Conservation (phyloP, 2,329 filamentous ascomycete species). For the Alternaria longipes region DNA sequence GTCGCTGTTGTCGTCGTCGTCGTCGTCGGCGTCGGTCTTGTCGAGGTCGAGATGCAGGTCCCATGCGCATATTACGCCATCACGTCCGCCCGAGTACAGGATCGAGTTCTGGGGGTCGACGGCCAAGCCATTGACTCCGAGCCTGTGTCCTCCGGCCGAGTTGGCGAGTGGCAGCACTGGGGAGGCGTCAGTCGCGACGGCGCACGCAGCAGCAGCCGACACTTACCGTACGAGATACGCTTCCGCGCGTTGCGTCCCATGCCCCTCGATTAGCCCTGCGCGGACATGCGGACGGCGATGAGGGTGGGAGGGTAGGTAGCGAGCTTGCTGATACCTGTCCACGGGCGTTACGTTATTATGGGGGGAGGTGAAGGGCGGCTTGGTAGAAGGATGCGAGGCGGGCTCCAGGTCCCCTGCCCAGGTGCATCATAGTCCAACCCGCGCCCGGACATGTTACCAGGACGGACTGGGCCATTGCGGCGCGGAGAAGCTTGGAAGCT, state of each 20-base stretch:
- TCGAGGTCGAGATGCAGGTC: constrained; percentile 77
- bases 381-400: constrained; percentile 12
- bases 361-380: constrained; percentile 4
- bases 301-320: background rate
- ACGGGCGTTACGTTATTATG: background rate
- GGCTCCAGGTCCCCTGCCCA: constrained; percentile 11
- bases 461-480: constrained; percentile 11
- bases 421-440: constrained; percentile 14
- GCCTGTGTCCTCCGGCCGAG: constrained; percentile 82
- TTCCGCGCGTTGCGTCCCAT: constrained; percentile 64
- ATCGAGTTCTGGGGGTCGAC: constrained; percentile 85
- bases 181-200: constrained; percentile 19
- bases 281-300: constrained; percentile 26
- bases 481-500: constrained; percentile 1
- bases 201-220: constrained; percentile 1
- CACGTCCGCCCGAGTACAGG: constrained; percentile 95
- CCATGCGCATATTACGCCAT: constrained; percentile 97
- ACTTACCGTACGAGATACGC: constrained; percentile 63
- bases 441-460: constrained; percentile 12
- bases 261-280: constrained; percentile 29
- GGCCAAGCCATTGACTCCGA: constrained; percentile 93
- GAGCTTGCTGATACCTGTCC: background rate
- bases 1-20: constrained; percentile 49
- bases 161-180: constrained; percentile 77
- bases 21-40: constrained; percentile 34